These are phyloP conservation scores for Fraxinus angustifolia DNA, from an alignment of 305 asterid species.

Conservation along the genomic window DNA sequence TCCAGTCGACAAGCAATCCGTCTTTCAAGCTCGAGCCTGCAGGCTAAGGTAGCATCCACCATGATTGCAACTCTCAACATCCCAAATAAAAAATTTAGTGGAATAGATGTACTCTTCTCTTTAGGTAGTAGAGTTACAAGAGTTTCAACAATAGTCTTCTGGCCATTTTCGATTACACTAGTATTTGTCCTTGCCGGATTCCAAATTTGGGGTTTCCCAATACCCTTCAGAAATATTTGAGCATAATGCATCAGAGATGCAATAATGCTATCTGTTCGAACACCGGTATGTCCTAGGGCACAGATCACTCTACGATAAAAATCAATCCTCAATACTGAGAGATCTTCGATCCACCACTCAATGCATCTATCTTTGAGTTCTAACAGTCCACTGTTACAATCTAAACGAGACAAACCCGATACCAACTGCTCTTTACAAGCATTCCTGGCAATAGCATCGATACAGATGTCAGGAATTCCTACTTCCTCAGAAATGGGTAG, in stretches of 20 bases:
- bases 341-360: constrained; percentile 70
- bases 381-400: constrained; percentile 33
- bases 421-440: constrained; percentile 57
- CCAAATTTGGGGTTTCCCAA: constrained; percentile 62
- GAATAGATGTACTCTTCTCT: constrained; percentile 45
- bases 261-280: constrained; percentile 45
- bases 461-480: constrained; percentile 44
- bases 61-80: constrained; percentile 54
- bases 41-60: constrained; percentile 49
- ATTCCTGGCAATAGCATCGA: constrained; percentile 38
- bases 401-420: constrained; percentile 45
- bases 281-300: constrained; percentile 49
- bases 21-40: constrained; percentile 59
- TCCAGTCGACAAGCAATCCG: constrained; percentile 51
- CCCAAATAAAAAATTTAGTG: constrained; percentile 55
- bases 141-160: constrained; percentile 44
- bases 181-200: constrained; percentile 49
- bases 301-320: constrained; percentile 45
- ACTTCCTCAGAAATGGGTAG: constrained; percentile 51
- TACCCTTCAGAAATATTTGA: constrained; percentile 46
- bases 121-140: constrained; percentile 47
- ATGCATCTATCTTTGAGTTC: constrained; percentile 43
- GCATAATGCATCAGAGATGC: constrained; percentile 64
- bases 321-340: constrained; percentile 37
- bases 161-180: constrained; percentile 31